These are phyloP conservation scores for Chlorophyllum brunneum DNA, from an alignment of 768 basidiomycete genomes.

Conservation along the genomic window DNA sequence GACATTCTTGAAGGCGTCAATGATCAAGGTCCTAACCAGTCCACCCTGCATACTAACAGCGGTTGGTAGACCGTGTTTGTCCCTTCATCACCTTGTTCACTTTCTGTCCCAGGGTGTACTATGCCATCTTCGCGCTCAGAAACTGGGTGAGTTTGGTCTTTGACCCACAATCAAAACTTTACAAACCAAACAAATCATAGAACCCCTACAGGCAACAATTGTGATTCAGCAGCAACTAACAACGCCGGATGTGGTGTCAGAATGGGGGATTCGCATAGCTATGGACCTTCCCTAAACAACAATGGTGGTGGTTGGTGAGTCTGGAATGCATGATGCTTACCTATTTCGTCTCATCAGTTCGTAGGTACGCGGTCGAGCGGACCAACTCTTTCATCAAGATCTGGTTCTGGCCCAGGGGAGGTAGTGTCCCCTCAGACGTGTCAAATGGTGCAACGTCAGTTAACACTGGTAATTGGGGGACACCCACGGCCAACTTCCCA, in stretches of 20 bases:
- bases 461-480: slow-evolving; percentile 55
- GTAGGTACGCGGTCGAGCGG: slow-evolving; percentile 62
- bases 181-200: slow-evolving; percentile 19
- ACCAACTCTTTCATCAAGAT: slow-evolving; percentile 55
- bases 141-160: slow-evolving; percentile 37
- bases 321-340: neutral
- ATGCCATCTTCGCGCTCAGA: slow-evolving; percentile 43
- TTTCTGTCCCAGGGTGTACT: slow-evolving; percentile 38
- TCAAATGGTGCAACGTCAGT: slow-evolving; percentile 34
- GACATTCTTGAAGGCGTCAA: slow-evolving; percentile 61
- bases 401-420: slow-evolving; percentile 66
- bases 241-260: slow-evolving; percentile 30
- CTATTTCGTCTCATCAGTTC: neutral
- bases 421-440: slow-evolving; percentile 43
- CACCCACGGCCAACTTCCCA: slow-evolving; percentile 60
- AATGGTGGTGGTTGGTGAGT: slow-evolving; percentile 61
- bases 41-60: slow-evolving; percentile 51
- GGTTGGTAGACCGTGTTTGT: slow-evolving; percentile 24
- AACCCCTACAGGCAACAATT: slow-evolving; percentile 38
- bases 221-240: slow-evolving; percentile 40
- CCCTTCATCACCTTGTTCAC: neutral
- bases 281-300: slow-evolving; percentile 54
- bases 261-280: slow-evolving; percentile 36
- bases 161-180: neutral
- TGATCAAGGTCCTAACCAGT: slow-evolving; percentile 44